phyloP scores from a whole-genome alignment of 139 green algal genomes.

The Zygnema cylindricum region DNA sequence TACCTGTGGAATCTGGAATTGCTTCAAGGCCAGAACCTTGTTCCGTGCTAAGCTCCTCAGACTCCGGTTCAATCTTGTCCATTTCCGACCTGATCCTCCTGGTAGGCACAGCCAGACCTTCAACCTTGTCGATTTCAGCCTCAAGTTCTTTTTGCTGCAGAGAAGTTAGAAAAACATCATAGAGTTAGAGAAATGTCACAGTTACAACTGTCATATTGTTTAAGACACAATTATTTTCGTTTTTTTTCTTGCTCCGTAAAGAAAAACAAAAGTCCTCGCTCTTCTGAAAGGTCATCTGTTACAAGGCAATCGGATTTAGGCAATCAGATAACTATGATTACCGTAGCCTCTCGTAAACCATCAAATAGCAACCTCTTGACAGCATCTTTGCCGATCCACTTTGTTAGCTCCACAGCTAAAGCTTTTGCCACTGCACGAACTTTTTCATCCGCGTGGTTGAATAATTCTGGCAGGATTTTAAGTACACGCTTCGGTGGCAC shows the following conservation, averaged over 20 bases:
- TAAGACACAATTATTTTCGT: too few relatives aligned
- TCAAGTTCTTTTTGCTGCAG: constrained; percentile 59
- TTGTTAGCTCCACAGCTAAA: constrained; percentile 80
- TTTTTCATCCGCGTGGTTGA: constrained; percentile 86
- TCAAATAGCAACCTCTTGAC: constrained; percentile 81
- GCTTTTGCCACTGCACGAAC: constrained; percentile 84
- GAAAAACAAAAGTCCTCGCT: too few relatives aligned
- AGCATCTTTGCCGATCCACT: constrained; percentile 78
- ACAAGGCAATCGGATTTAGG: too few relatives aligned
- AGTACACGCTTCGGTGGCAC: constrained; percentile 85
- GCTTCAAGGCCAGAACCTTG: constrained; percentile 1
- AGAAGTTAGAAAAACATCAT: background rate
- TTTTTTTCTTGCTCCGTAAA: too few relatives aligned
- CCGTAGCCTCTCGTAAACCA: constrained; percentile 87
- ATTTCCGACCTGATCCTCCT: constrained; percentile 49
- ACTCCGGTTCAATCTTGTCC: background rate
- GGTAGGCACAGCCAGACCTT: constrained; percentile 35
- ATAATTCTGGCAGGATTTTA: constrained; percentile 81
- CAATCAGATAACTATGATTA: constrained; percentile 5
- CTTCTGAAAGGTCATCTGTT: too few relatives aligned
- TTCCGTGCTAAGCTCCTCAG: constrained; percentile 14
- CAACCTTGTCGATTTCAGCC: constrained; percentile 45
- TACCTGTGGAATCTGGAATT: background rate
- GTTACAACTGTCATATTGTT: too few relatives aligned
- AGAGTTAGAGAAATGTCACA: too few relatives aligned